Evolutionary conservation across 228 moss, liverwort and hornwort genomes (phyloP).

Genomic region (Sphagnum magellanicum): DNA sequence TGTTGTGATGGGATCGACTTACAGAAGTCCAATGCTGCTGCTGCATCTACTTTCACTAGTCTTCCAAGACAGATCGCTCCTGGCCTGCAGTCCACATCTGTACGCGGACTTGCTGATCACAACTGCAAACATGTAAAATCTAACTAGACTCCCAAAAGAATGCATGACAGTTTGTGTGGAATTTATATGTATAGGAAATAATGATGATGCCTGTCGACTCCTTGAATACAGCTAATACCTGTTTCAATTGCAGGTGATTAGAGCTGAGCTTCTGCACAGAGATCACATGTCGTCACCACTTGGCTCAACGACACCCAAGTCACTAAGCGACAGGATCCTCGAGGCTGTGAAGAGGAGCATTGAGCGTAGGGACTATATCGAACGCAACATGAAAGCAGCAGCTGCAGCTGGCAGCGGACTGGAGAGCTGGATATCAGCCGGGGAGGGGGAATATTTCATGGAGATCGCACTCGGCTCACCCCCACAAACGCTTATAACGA

Average conservation of each 20-base stretch:
- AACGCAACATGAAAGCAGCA: slow-evolving; percentile 19
- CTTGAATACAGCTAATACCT: too few species aligned
- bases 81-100: too few species aligned
- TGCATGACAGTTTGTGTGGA: too few species aligned
- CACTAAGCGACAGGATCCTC: slow-evolving; percentile 11
- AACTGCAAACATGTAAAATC: too few species aligned
- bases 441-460: slow-evolving; percentile 55
- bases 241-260: slow-evolving; percentile 1
- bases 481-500: slow-evolving; percentile 30
- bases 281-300: slow-evolving; percentile 22
- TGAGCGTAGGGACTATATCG: slow-evolving; percentile 16
- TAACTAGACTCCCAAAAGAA: too few species aligned
- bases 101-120: too few species aligned
- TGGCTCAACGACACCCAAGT: slow-evolving; percentile 9
- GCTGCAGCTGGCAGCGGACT: slow-evolving; percentile 28
- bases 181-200: too few species aligned
- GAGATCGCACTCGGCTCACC: slow-evolving; percentile 38
- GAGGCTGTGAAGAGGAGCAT: slow-evolving; percentile 42
- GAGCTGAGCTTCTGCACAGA: slow-evolving; percentile 29
- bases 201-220: too few species aligned
- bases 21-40: too few species aligned
- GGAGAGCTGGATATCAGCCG: slow-evolving; percentile 47
- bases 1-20: too few species aligned
- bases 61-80: too few species aligned
- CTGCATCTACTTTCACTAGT: too few species aligned